Evolutionary conservation across 257 asterid species (phyloP).

Genomic region (Petrea volubilis): DNA sequence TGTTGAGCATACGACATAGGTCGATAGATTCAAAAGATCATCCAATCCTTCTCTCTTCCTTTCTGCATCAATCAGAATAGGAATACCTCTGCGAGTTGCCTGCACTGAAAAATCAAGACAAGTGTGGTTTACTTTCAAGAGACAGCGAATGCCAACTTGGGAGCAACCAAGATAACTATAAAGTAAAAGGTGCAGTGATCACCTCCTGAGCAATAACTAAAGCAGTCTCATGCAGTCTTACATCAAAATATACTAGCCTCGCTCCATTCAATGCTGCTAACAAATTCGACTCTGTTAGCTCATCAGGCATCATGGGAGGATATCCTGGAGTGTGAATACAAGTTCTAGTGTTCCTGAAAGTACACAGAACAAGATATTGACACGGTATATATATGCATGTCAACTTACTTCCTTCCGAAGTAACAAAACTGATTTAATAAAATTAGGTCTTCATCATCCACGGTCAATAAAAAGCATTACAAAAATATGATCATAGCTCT

Average conservation of each 20-base stretch:
- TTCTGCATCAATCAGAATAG: constrained; percentile 88
- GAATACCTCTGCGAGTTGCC: constrained; percentile 89
- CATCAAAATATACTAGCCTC: constrained; percentile 78
- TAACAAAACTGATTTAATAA: too few relatives aligned
- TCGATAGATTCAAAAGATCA: constrained; percentile 70
- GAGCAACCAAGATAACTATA: not conserved
- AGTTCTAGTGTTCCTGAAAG: constrained; percentile 90
- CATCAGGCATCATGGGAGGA: constrained; percentile 91
- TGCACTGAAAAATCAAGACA: constrained; percentile 76
- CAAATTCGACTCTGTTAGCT: constrained; percentile 63
- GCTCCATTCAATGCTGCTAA: constrained; percentile 68
- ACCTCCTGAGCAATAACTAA: constrained; percentile 84
- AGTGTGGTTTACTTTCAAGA: constrained; percentile 36
- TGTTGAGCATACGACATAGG: constrained; percentile 77
- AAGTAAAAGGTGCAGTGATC: constrained; percentile 27
- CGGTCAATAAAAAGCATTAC: not conserved
- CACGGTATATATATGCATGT: not conserved
- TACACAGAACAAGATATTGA: constrained; percentile 13
- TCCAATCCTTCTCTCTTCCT: constrained; percentile 88
- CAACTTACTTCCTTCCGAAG: not conserved
- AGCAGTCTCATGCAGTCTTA: constrained; percentile 85
- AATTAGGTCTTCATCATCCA: constrained; percentile 4
- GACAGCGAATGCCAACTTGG: constrained; percentile 2
- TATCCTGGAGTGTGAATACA: constrained; percentile 95
- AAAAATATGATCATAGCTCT: not conserved